Percentiles rank a stretch among this genome's conserved stretches.
Conservation (phyloP, 1,284 basidiomycete species). For the Trametes hirsuta region DNA sequence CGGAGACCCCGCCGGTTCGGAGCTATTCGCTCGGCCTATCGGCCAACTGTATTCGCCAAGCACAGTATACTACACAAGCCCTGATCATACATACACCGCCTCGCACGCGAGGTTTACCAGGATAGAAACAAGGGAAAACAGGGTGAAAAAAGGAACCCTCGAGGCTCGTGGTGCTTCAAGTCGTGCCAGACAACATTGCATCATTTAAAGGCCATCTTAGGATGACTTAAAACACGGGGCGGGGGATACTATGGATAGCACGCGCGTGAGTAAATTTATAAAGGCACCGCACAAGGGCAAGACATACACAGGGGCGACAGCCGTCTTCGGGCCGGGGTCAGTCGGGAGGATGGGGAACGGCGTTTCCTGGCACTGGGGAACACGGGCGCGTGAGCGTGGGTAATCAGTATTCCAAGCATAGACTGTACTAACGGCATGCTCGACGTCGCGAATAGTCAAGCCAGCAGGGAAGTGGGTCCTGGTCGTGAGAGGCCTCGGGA, state of each 20-base stretch:
- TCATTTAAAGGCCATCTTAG: too few relatives aligned
- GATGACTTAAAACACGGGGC: neutral
- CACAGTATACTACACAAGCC: neutral
- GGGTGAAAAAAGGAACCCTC: neutral
- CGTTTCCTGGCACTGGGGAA: slow-evolving; percentile 8
- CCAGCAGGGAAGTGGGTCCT: neutral
- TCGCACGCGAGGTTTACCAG: neutral
- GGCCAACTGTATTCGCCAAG: neutral
- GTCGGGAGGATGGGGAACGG: slow-evolving; percentile 19
- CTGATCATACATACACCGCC: neutral
- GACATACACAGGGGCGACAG: slow-evolving; percentile 14
- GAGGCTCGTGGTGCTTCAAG: neutral
- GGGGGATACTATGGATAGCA: neutral
- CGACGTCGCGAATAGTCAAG: neutral
- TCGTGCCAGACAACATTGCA: too few relatives aligned
- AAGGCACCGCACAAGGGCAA: too few relatives aligned
- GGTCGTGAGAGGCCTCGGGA: neutral
- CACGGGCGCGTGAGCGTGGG: neutral
- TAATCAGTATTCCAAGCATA: neutral
- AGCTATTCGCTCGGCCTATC: neutral
- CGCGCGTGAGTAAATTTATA: neutral
- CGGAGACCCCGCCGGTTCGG: neutral
- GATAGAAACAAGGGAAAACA: neutral
- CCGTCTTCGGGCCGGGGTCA: slow-evolving; percentile 17
- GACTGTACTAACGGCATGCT: neutral